Percentiles rank a stretch among this genome's conserved stretches.
phyloP scores from a whole-genome alignment of 1,139 yeast genomes.

The Lodderomyces orthopsilosis region DNA sequence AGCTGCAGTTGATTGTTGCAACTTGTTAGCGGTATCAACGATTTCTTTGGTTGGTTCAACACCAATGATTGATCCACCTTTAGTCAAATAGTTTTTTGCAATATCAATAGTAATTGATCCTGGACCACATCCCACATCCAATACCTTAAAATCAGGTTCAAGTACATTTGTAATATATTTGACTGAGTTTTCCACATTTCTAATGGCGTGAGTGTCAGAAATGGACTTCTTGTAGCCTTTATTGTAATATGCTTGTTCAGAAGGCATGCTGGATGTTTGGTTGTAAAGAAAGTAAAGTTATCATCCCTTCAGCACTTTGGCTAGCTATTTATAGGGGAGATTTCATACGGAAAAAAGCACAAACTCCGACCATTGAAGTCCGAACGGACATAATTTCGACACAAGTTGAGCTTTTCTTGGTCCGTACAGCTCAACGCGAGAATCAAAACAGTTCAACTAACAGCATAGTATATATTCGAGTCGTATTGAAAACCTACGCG shows the following conservation, averaged over 20 bases:
- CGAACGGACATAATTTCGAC: background rate
- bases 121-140: slow-evolving; percentile 45
- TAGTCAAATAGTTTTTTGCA: slow-evolving; percentile 23
- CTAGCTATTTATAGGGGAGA: no score
- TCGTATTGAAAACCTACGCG: no score
- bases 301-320: no score
- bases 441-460: no score
- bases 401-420: no score
- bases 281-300: no score
- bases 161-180: slow-evolving; percentile 26
- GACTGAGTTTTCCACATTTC: slow-evolving; percentile 29
- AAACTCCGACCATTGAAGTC: background rate
- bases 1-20: slow-evolving; percentile 12
- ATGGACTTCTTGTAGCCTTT: slow-evolving; percentile 21
- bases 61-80: slow-evolving; percentile 27
- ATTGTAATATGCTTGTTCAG: slow-evolving; percentile 22
- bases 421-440: no score
- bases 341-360: no score
- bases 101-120: slow-evolving; percentile 39
- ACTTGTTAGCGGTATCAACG: slow-evolving; percentile 25
- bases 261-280: slow-evolving; percentile 1
- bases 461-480: no score
- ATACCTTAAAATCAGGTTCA: slow-evolving; percentile 22
- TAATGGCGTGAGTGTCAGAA: slow-evolving; percentile 32
- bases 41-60: slow-evolving; percentile 32